A percentile compares a stretch with the other conserved stretches of the same genome.
These are phyloP conservation scores for Madurella mycetomatis DNA, from an alignment of 2,329 filamentous ascomycete genomes.

Conservation along the genomic window DNA sequence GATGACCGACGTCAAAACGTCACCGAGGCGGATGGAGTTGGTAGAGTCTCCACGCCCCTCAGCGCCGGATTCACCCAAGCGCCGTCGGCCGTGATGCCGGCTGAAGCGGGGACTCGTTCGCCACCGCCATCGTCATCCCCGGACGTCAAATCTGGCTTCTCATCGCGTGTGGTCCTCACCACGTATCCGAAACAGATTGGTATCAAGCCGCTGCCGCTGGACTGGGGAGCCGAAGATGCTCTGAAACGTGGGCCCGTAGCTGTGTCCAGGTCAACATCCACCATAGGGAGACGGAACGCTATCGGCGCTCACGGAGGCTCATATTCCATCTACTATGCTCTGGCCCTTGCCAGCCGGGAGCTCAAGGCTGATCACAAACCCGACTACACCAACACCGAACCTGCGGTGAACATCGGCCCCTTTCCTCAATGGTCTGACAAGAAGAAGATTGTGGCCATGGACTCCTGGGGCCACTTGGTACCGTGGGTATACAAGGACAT, in stretches of 20 bases:
- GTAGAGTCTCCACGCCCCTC: conserved; percentile 16
- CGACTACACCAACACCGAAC: conserved; percentile 74
- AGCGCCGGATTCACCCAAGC: conserved; percentile 20
- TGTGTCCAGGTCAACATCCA: conserved; percentile 70
- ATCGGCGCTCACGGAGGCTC: conserved; percentile 63
- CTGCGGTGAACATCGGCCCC: conserved; percentile 81
- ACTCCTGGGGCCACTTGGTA: conserved; percentile 83
- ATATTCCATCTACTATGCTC: conserved; percentile 91
- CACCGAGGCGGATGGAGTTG: conserved; percentile 1
- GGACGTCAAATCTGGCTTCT: conserved; percentile 42
- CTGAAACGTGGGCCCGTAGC: conserved; percentile 78
- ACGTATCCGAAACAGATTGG: conserved; percentile 94
- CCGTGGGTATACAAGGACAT: conserved; percentile 78
- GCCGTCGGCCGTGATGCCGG: conserved; percentile 24
- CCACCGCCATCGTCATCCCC: conserved; percentile 27
- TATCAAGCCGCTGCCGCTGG: conserved; percentile 82
- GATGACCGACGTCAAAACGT: conserved; percentile 3
- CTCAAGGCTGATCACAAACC: conserved; percentile 74
- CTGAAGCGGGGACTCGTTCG: conserved; percentile 24
- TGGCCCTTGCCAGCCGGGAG: conserved; percentile 88
- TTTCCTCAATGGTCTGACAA: conserved; percentile 85
- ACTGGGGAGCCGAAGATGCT: conserved; percentile 80
- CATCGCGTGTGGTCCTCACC: conserved; percentile 53
- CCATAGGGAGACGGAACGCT: conserved; percentile 79
- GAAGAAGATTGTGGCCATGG: conserved; percentile 97